Evolutionary conservation across 2,329 filamentous ascomycete species (phyloP).

Genomic region (Colletotrichum sp.): DNA sequence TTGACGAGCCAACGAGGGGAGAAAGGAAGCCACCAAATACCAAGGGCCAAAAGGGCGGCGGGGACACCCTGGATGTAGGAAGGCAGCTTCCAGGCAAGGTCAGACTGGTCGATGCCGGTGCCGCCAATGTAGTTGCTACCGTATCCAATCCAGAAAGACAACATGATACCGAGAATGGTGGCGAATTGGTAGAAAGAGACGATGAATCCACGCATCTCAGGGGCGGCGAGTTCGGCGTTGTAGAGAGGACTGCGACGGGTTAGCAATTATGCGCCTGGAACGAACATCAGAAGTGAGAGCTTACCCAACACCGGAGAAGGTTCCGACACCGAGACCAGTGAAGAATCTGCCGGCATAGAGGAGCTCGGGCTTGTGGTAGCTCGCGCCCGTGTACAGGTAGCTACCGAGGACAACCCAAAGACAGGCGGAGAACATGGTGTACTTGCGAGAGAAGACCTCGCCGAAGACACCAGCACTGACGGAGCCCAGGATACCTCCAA

Average conservation of each 20-base stretch:
- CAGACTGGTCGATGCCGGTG: constrained; percentile 43
- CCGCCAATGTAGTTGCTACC: constrained; percentile 52
- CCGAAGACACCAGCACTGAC: constrained; percentile 50
- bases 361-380: constrained; percentile 38
- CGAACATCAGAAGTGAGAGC: not conserved
- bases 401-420: constrained; percentile 49
- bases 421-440: constrained; percentile 55
- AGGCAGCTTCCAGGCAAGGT: constrained; percentile 48
- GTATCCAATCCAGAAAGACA: constrained; percentile 52
- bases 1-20: constrained; percentile 42
- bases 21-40: constrained; percentile 42
- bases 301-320: constrained; percentile 45
- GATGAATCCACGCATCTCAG: constrained; percentile 69
- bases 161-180: constrained; percentile 61
- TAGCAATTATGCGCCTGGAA: not conserved
- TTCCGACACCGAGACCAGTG: constrained; percentile 53
- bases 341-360: constrained; percentile 54
- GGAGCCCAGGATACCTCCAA: constrained; percentile 53
- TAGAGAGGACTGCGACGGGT: constrained; percentile 41
- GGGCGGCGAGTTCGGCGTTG: constrained; percentile 59
- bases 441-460: constrained; percentile 54
- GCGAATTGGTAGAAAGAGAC: constrained; percentile 70
- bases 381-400: constrained; percentile 49
- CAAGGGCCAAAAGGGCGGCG: constrained; percentile 35
- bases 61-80: constrained; percentile 49